Evolutionary conservation across 73 alveolate genomes (phyloP).

Genomic region (Symbiodinium natans): DNA sequence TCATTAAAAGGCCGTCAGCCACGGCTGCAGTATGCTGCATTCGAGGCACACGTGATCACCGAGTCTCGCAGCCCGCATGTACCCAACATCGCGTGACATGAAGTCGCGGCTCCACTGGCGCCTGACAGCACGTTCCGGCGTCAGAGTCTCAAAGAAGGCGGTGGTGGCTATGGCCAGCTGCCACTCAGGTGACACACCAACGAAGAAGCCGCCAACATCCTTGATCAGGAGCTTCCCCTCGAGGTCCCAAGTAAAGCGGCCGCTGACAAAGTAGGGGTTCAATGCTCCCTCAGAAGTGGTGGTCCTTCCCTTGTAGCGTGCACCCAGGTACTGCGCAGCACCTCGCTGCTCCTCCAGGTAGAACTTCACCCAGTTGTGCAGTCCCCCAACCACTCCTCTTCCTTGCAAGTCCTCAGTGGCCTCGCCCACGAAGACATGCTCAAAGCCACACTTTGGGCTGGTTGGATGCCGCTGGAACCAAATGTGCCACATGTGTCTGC

Average conservation of each 20-base stretch:
- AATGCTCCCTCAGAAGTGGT: constrained; percentile 48
- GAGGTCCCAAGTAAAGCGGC: constrained; percentile 79
- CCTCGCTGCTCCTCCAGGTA: constrained; percentile 90
- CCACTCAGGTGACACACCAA: constrained; percentile 90
- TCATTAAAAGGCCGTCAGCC: neutral
- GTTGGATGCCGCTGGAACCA: constrained; percentile 82
- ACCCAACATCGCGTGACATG: constrained; percentile 73
- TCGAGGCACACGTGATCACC: constrained; percentile 69
- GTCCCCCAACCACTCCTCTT: constrained; percentile 79
- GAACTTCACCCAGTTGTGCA: constrained; percentile 94
- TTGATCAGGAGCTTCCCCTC: constrained; percentile 53
- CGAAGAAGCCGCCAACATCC: constrained; percentile 88
- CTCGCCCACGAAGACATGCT: constrained; percentile 86
- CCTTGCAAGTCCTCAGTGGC: constrained; percentile 84
- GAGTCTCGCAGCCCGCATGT: constrained; percentile 58
- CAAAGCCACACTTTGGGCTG: constrained; percentile 54
- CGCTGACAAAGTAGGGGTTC: constrained; percentile 89
- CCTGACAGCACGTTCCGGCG: constrained; percentile 49
- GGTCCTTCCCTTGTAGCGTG: constrained; percentile 60
- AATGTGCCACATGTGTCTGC: constrained; percentile 48
- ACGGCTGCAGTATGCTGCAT: neutral
- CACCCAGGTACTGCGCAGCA: constrained; percentile 80
- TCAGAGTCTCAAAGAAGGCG: constrained; percentile 69
- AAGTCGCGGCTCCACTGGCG: constrained; percentile 91
- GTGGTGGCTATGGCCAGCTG: constrained; percentile 90